These are phyloP conservation scores for Picea mariana DNA, from an alignment of 83 land plant species.

Conservation along the genomic window DNA sequence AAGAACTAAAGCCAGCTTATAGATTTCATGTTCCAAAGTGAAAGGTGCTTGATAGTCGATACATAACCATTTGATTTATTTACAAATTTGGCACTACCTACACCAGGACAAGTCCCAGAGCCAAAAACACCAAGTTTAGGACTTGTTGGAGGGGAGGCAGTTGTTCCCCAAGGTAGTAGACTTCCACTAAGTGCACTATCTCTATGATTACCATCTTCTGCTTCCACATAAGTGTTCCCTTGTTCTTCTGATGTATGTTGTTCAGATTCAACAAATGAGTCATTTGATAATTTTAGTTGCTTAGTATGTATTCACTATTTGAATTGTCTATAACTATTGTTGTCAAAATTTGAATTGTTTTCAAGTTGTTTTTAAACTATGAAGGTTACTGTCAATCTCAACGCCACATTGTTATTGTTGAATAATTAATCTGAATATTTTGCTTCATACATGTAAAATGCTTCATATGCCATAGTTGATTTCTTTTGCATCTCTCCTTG, in stretches of 20 bases:
- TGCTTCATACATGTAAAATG: too few relatives aligned
- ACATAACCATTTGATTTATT: conserved; percentile 41
- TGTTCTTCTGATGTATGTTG: conserved; percentile 47
- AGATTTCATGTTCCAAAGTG: conserved; percentile 70
- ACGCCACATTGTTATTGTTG: too few relatives aligned
- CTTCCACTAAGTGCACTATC: conserved; percentile 15
- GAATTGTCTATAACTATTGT: too few relatives aligned
- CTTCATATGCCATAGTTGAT: too few relatives aligned
- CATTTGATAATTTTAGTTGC: too few relatives aligned
- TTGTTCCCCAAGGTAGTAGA: too few relatives aligned
- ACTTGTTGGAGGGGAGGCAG: conserved; percentile 41
- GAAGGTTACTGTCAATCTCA: too few relatives aligned
- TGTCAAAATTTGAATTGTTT: too few relatives aligned
- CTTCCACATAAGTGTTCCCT: conserved; percentile 19
- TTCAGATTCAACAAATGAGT: conserved; percentile 66
- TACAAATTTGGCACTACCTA: conserved; percentile 26
- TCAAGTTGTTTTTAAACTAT: too few relatives aligned
- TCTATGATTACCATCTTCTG: conserved; percentile 21
- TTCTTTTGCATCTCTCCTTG: too few relatives aligned
- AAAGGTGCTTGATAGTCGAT: conserved; percentile 51
- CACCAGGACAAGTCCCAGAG: conserved; percentile 27
- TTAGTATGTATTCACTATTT: conserved; percentile 37
- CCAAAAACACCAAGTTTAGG: conserved; percentile 31
- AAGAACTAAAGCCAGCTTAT: too few relatives aligned
- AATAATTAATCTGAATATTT: too few relatives aligned